Conservation (phyloP, 2,329 filamentous ascomycete genomes). For the Xylariaceae sp. region DNA sequence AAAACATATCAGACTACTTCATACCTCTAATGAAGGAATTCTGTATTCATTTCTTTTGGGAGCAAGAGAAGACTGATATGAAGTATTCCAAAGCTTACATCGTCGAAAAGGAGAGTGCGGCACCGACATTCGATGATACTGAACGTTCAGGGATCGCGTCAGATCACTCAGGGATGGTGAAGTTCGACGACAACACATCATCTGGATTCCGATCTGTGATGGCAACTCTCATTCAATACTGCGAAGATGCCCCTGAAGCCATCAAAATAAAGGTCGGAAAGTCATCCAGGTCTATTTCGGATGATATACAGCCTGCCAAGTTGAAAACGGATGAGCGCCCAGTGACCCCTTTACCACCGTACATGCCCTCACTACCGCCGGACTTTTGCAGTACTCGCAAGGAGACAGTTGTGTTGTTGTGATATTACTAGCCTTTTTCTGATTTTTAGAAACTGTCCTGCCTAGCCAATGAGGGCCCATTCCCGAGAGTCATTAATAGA, state of each 20-base stretch:
- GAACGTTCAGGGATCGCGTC: conserved; percentile 18
- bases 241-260: conserved; percentile 1
- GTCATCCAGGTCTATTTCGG: neutral
- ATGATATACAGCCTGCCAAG: neutral
- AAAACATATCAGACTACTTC: conserved; percentile 37
- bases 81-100: conserved; percentile 24
- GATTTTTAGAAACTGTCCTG: no score
- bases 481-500: no score
- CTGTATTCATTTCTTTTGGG: conserved; percentile 38
- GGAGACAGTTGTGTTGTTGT: neutral
- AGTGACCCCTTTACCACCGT: no score
- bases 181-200: conserved; percentile 9
- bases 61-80: conserved; percentile 34
- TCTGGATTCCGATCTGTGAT: conserved; percentile 8
- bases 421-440: no score
- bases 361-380: neutral
- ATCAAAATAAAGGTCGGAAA: neutral
- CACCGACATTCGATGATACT: conserved; percentile 13
- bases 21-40: conserved; percentile 34
- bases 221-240: conserved; percentile 5
- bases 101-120: conserved; percentile 15
- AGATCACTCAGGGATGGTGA: conserved; percentile 17
- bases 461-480: no score
- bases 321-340: neutral
- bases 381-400: neutral